Evolutionary conservation across 1,284 basidiomycete species (phyloP), one percentile per base, ranked within the genome.

Genomic region (Tylopilus orsonianus): DNA sequence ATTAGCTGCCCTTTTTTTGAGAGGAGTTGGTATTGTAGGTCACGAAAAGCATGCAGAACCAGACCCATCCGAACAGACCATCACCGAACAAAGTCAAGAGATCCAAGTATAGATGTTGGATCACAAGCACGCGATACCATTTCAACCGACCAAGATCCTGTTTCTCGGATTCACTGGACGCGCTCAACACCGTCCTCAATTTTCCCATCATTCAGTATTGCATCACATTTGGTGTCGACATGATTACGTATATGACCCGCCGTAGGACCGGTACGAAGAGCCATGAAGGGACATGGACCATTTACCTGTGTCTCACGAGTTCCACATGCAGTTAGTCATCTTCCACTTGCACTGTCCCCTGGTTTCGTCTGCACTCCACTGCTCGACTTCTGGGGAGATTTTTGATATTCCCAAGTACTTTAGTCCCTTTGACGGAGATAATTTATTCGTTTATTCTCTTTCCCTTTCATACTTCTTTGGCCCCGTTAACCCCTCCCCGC

Each of bases 1-100:
- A 1, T 54, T 87, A 3, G 77, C 76, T 0, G 51, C 73, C 0
- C 16, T 80, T 7, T 83, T 80, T 62, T 71, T 88, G 45, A 71
- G 78, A 26, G 73, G 75, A 0, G 81, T 84, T 4, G 84, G 85
- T 2, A 66, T 82, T 14, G 75, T 85, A 12, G 85, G 84, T 5
- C 67, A 62, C 16, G 30, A 26, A 9, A 49, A 20, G 41, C 27
- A 30, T 9, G 22, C 0, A 2, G 40, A 32, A 2, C 38, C 50
- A 26, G 52, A 49, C 23, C 49, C 50, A 8, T 57, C 48, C 1
- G 64, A 67, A 44, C 48, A 48, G 29, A 68, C 62, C 1, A 46
- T 67, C 3, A 58, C 44, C 3, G 52, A 52, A 35, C 27, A 56
- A 41, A 30, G 50, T 12, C 27, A 3, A 12, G 23, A 51, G 3